Conservation (phyloP, 2,329 filamentous ascomycete genomes). For the Colletotrichum echinochloae region DNA sequence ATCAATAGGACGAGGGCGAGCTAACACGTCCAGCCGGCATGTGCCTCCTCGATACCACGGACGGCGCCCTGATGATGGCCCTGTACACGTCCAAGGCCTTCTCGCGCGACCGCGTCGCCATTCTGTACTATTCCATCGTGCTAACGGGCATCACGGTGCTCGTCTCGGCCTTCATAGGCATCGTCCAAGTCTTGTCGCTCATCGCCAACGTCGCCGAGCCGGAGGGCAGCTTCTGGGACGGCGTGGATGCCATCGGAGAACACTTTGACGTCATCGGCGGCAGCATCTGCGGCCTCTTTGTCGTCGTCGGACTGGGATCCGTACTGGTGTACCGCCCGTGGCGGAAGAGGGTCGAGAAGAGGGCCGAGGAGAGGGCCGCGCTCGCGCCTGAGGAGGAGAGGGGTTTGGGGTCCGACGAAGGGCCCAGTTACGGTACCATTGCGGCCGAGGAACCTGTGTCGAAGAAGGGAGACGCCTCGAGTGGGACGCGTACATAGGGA, state of each 20-base stretch:
- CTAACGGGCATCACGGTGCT: conserved; percentile 85
- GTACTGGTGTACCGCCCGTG: conserved; percentile 84
- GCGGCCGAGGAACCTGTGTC: not conserved
- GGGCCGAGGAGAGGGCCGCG: conserved; percentile 21
- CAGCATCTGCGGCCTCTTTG: conserved; percentile 85
- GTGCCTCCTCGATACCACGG: conserved; percentile 93
- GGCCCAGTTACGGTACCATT: conserved; percentile 69
- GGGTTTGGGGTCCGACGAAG: conserved; percentile 16
- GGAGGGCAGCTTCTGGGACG: conserved; percentile 88
- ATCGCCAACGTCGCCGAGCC: conserved; percentile 81
- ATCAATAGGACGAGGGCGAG: conserved; percentile 3
- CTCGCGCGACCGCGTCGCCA: conserved; percentile 84
- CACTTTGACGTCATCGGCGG: conserved; percentile 90
- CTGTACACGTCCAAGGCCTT: conserved; percentile 87
- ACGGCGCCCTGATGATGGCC: conserved; percentile 95
- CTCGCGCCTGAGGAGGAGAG: conserved; percentile 21
- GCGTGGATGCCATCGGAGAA: conserved; percentile 80
- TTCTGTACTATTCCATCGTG: conserved; percentile 93
- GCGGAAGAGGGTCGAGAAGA: conserved; percentile 65
- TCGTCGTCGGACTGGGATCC: conserved; percentile 80
- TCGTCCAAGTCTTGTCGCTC: conserved; percentile 85
- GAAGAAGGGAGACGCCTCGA: conserved; percentile 12
- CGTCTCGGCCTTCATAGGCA: conserved; percentile 86
- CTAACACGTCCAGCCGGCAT: conserved; percentile 75
- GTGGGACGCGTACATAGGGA: not conserved